Evolutionary conservation across 306 rosid genomes (phyloP), one percentile per base, ranked within the genome.

Genomic region (Hippophae rhamnoides): DNA sequence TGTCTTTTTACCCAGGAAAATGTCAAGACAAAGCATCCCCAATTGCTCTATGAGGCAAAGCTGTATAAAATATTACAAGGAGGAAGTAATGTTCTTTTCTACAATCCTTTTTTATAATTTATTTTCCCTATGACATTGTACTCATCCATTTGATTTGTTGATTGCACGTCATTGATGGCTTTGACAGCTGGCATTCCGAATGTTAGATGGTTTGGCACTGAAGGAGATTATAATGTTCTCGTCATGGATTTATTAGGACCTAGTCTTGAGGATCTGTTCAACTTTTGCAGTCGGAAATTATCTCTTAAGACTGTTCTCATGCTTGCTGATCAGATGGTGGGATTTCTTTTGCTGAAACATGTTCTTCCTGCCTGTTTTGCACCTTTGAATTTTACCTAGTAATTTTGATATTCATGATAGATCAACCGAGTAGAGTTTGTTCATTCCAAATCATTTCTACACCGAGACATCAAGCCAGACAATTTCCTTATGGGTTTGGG

Each of bases 401-500:
- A 61, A 49, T 46, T 18, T 49, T 49, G 45, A 10, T 62, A 52
- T 47, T 62, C 25, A 45, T 71, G 45, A 27, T 63, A 87, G 98
- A 83, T 92, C 57, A 92, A 92, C 69, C 89, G 98, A 60, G 92
- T 92, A 41, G 98, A 92, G 66, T 92, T 66, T 64, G 77, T 87
- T 67, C 96, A 92, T 72, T 83, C 95, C 60, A 92, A 92, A 66
- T 92, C 89, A 43, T 92, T 85, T 81, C 86, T 92, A 59, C 98
- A 92, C 52, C 87, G 98, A 41, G 98, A 92, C 73, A 92, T 92
- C 64, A 92, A 92, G 76, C 98, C 98, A 6, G 96, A 92, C 75
- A 92, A 92, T 72, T 92, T 92, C 62, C 96, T 92, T 63, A 92
- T 92, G 98, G 98, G 98, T 69, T 80, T 92, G 81, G 98, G 95